Base-by-base conservation (phyloP, 164 flowering plant genomes). In the Stephania japonica region DNA sequence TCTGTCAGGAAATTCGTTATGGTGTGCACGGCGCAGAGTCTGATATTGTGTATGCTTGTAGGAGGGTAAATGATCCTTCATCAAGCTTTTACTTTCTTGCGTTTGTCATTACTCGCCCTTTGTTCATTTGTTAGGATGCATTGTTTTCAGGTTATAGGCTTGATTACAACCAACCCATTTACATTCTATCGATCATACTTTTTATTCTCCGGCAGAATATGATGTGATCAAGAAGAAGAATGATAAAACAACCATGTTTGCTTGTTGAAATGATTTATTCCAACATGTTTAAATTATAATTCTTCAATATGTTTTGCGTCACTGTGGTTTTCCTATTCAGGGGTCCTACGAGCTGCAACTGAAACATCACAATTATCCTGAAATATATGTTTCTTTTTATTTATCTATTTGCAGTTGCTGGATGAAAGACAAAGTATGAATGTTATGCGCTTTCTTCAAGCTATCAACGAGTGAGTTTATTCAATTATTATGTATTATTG, bases 361-460 rank as follows among this genome's bases (percentile, higher is more conserved):
- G 21, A 11, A n/a, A 13, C 12, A 5, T 50, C 63, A 70, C 7
- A 64, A 18, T 50, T 53, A n/a, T 53, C 25, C n/a, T 42, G 56
- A 32, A 41, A 12, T 23, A 41, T 26, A 21, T 16, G 63, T 47
- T 21, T 14, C 67, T 49, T 26, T 64, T 66, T 69, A 19, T 65
- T 23, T 62, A 16, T 65, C 13, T 71, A 32, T 64, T 44, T 73
- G 71, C 81, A 86, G 91, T 71, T 88, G 21, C 80, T 90, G 76
- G 90, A 85, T 81, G 87, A 90, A 76, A 87, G 90, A 76, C 89
- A 88, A 66, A 81, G 89, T 71, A 27, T 72, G 71, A 90, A 88
- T 77, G 89, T 87, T 66, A 78, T 83, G 87, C 89, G 88, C 19
- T 90, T 85, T 77, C 88, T 90, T 74, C 82, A 87, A 80, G 88